Percentiles rank a stretch among this genome's conserved stretches.
Conservation (phyloP, 148 eudicot species). For the Heliosperma pusillum region DNA sequence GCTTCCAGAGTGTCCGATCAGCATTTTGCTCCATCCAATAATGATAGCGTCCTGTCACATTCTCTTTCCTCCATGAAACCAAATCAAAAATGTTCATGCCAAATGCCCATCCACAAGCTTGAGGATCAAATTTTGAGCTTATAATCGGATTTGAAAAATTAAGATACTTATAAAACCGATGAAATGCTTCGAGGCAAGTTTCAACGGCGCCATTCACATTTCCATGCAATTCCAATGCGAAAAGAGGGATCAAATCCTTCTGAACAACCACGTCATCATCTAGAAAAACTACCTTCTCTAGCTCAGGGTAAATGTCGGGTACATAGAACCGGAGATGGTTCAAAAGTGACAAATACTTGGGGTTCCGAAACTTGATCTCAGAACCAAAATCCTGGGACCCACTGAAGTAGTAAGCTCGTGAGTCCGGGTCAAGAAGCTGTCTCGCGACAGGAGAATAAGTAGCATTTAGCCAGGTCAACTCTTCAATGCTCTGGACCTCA, state of each 20-base stretch:
- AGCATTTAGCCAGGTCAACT: constrained; percentile 67
- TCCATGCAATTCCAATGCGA: constrained; percentile 68
- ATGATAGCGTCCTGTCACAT: constrained; percentile 59
- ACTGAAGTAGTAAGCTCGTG: constrained; percentile 43
- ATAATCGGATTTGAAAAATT: constrained; percentile 67
- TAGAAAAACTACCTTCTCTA: constrained; percentile 71
- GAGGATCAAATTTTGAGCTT: constrained; percentile 75
- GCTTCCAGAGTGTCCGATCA: constrained; percentile 58
- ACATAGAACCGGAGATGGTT: constrained; percentile 75
- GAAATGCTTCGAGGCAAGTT: constrained; percentile 79
- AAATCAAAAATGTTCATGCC: constrained; percentile 76
- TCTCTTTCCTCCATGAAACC: constrained; percentile 65
- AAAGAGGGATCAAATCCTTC: constrained; percentile 67
- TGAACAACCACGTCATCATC: constrained; percentile 82
- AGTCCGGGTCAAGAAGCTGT: constrained; percentile 35
- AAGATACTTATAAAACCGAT: constrained; percentile 66
- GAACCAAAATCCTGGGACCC: constrained; percentile 39
- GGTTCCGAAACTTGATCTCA: constrained; percentile 55
- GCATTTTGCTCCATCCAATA: constrained; percentile 62
- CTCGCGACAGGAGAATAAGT: constrained; percentile 59
- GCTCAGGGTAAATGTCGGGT: constrained; percentile 67
- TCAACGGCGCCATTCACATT: constrained; percentile 86
- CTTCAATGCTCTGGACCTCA: constrained; percentile 61
- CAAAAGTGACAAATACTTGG: constrained; percentile 51
- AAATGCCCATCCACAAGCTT: constrained; percentile 89